phyloP scores from a whole-genome alignment of 345 rosid species.

The Corchorus capsularis region DNA sequence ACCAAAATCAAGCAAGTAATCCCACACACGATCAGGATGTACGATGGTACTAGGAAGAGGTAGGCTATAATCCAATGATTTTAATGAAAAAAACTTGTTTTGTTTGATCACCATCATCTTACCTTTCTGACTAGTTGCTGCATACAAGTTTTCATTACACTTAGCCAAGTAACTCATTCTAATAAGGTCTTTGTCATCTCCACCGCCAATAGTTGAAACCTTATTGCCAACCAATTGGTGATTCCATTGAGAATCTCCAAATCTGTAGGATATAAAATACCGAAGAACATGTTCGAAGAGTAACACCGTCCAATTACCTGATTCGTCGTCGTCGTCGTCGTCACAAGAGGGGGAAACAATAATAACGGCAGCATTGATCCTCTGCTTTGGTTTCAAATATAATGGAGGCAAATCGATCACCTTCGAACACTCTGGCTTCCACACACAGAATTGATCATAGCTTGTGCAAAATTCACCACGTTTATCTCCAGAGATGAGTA shows the following conservation, averaged over 20 bases:
- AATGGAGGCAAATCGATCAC: neutral
- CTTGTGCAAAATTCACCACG: neutral
- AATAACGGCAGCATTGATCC: neutral
- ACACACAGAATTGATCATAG: neutral
- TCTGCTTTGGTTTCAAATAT: neutral
- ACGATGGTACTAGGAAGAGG: neutral
- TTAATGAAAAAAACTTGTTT: neutral
- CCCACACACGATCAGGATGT: rapidly evolving
- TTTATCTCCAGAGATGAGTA: neutral
- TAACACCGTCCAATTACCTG: neutral
- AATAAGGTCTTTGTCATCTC: neutral
- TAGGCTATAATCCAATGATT: neutral
- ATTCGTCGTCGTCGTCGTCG: neutral
- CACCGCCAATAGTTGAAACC: neutral
- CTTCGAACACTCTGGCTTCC: neutral
- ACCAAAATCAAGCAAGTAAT: neutral
- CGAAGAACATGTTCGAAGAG: neutral
- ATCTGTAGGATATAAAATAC: neutral
- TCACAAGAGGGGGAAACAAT: neutral
- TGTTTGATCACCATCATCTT: neutral
- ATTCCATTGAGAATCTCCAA: neutral
- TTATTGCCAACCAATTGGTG: neutral
- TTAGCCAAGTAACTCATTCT: neutral
- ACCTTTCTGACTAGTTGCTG: neutral
- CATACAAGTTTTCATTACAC: neutral